phyloP scores from a whole-genome alignment of 148 eudicot genomes.

The Simmondsia chinensis region DNA sequence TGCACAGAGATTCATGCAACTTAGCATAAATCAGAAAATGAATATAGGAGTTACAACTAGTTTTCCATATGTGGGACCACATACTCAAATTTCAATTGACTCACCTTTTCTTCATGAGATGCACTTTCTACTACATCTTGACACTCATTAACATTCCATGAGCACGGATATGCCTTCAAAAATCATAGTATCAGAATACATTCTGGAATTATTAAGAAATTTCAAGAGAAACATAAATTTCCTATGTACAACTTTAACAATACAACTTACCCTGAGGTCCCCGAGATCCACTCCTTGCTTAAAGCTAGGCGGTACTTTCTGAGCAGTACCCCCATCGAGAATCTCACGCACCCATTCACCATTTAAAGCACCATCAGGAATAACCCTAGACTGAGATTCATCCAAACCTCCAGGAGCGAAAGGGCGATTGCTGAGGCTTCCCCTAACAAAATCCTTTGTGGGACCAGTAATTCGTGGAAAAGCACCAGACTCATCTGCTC shows the following conservation, averaged over 20 bases:
- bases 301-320: conserved; percentile 66
- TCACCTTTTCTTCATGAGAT: conserved; percentile 21
- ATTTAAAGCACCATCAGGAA: conserved; percentile 69
- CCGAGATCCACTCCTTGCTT: conserved; percentile 79
- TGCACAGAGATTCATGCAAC: no score
- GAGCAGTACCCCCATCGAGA: conserved; percentile 67
- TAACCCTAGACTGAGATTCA: conserved; percentile 54
- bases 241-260: conserved; percentile 2
- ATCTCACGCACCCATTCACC: conserved; percentile 89
- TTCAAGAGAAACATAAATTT: not conserved
- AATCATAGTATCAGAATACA: conserved; percentile 4
- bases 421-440: conserved; percentile 87
- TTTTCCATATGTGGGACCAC: conserved; percentile 16
- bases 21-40: no score
- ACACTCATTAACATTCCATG: conserved; percentile 52
- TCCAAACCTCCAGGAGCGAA: conserved; percentile 95
- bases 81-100: conserved; percentile 45
- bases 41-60: no score
- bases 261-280: conserved; percentile 49
- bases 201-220: conserved; percentile 7
- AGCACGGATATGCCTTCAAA: conserved; percentile 52
- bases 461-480: conserved; percentile 87
- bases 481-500: conserved; percentile 57
- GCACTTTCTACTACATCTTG: no score
- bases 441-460: conserved; percentile 86